A percentile compares a stretch with the other conserved stretches of the same genome.
Conservation (phyloP, 2,329 filamentous ascomycete species). For the Paramyrothecium roridum region DNA sequence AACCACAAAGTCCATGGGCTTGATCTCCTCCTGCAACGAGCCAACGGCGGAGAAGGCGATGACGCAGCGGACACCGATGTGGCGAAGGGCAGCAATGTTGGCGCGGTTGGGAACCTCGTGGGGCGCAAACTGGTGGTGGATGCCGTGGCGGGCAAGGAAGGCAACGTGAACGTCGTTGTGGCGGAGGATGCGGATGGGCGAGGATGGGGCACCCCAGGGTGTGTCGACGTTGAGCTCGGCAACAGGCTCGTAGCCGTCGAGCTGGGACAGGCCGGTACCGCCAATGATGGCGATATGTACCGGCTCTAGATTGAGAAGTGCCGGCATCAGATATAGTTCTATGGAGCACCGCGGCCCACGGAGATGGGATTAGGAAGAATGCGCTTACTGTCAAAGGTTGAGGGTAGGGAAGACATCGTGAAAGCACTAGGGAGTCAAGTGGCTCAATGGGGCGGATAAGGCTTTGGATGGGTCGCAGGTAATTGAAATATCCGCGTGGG, state of each 20-base stretch:
- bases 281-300: conserved; percentile 88
- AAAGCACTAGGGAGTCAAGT: not conserved
- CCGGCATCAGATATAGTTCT: conserved; percentile 7
- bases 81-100: conserved; percentile 96
- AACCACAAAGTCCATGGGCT: conserved; percentile 93
- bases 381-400: conserved; percentile 55
- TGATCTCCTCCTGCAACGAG: conserved; percentile 86
- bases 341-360: not conserved
- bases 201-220: conserved; percentile 80
- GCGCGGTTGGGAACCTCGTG: conserved; percentile 93
- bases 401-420: conserved; percentile 52
- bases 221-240: conserved; percentile 74
- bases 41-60: conserved; percentile 96
- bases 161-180: conserved; percentile 81
- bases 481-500: too few relatives aligned
- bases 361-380: conserved; percentile 2
- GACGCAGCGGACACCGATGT: conserved; percentile 83
- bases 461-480: not conserved
- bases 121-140: conserved; percentile 83
- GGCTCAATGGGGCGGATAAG: not conserved
- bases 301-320: conserved; percentile 42
- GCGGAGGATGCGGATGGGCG: conserved; percentile 80
- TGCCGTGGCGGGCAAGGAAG: conserved; percentile 90
- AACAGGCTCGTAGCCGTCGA: conserved; percentile 82
- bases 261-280: conserved; percentile 85